Evolutionary conservation across 2,329 filamentous ascomycete species (phyloP).

Genomic region (Epichloe hybrida): DNA sequence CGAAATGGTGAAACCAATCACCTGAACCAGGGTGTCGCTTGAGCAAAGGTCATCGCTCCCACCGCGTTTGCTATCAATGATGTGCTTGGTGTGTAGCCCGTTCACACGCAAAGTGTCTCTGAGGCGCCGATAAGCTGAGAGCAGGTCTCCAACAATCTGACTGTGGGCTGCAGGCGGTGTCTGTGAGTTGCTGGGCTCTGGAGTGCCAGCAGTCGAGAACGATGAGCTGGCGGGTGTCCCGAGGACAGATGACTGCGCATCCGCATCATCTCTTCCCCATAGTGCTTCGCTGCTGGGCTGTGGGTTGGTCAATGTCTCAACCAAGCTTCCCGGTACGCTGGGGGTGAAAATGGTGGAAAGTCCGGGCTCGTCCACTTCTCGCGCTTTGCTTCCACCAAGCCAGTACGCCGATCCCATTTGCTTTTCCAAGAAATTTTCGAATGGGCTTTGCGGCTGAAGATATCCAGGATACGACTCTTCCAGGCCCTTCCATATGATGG

Average conservation of each 20-base stretch:
- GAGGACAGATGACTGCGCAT: constrained; percentile 17
- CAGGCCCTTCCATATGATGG: constrained; percentile 88
- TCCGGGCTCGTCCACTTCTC: constrained; percentile 18
- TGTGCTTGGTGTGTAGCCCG: constrained; percentile 29
- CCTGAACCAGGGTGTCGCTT: constrained; percentile 47
- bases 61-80: constrained; percentile 15
- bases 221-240: constrained; percentile 30
- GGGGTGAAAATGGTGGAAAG: constrained; percentile 20
- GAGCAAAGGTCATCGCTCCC: constrained; percentile 32
- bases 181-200: constrained; percentile 12
- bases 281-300: constrained; percentile 23
- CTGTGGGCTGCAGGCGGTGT: neutral
- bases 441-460: constrained; percentile 45
- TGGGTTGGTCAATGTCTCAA: constrained; percentile 24
- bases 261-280: constrained; percentile 27
- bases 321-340: constrained; percentile 24
- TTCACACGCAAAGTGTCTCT: constrained; percentile 45
- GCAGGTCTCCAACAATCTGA: constrained; percentile 37
- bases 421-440: constrained; percentile 55
- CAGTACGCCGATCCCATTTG: constrained; percentile 36
- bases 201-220: constrained; percentile 21
- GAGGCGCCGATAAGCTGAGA: constrained; percentile 46
- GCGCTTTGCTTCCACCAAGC: constrained; percentile 25
- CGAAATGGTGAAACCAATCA: constrained; percentile 74
- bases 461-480: constrained; percentile 69